Percentiles rank a stretch among this genome's conserved stretches.
Conservation (phyloP, 805 yeast genomes). For the Tetrapisispora taiwanensis region DNA sequence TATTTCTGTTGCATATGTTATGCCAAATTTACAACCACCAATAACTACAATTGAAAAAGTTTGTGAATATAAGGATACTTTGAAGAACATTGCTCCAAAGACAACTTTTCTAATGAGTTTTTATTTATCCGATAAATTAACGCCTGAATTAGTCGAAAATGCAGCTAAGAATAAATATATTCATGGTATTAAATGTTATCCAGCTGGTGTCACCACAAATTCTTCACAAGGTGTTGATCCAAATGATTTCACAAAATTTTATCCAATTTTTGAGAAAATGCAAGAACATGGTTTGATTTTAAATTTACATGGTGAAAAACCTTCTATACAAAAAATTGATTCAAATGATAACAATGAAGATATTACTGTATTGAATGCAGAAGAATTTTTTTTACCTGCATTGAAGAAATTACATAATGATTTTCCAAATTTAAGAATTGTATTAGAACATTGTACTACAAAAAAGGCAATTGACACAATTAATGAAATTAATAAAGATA, state of each 20-base stretch:
- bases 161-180: constrained; percentile 66
- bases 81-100: constrained; percentile 60
- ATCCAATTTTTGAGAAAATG: constrained; percentile 85
- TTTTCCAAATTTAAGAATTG: constrained; percentile 79
- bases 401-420: constrained; percentile 63
- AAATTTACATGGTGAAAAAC: constrained; percentile 94
- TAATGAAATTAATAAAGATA: constrained; percentile 45
- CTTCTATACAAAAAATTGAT: constrained; percentile 34
- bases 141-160: constrained; percentile 73
- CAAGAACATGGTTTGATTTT: constrained; percentile 66
- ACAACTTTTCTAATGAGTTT: constrained; percentile 89
- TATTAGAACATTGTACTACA: constrained; percentile 92
- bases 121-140: constrained; percentile 65
- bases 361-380: constrained; percentile 89
- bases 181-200: constrained; percentile 90
- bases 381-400: constrained; percentile 85
- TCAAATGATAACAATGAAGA: constrained; percentile 42
- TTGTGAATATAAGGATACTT: constrained; percentile 50
- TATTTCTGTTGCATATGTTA: constrained; percentile 77
- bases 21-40: constrained; percentile 97
- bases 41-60: constrained; percentile 68
- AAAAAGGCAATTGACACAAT: constrained; percentile 77
- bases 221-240: constrained; percentile 88
- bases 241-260: constrained; percentile 78
- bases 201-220: constrained; percentile 99